Percentiles rank a stretch among this genome's conserved stretches.
These are phyloP conservation scores for Ganoderma lucidum DNA, from an alignment of 1,284 basidiomycete genomes.

Conservation along the genomic window DNA sequence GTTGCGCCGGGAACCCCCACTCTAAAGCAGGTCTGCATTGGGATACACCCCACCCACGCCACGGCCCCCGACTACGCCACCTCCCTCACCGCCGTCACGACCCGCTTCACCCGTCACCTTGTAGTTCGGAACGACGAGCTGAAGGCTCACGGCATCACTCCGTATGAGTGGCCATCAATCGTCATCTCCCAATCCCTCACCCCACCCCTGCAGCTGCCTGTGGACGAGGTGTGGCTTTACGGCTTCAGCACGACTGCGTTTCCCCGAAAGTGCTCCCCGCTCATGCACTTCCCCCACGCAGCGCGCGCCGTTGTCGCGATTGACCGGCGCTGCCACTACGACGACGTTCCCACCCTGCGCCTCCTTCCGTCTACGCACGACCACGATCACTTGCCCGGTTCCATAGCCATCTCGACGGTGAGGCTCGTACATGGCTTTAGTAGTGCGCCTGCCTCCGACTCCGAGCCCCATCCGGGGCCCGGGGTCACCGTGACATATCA, in stretches of 20 bases:
- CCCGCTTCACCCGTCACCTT: not conserved
- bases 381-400: too few relatives aligned
- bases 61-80: not conserved
- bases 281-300: not conserved
- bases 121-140: too few relatives aligned
- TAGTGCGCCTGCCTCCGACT: not conserved
- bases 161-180: not conserved
- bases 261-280: not conserved
- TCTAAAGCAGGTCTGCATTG: not conserved
- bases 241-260: not conserved
- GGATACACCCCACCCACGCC: not conserved
- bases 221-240: conserved; percentile 11
- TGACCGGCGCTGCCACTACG: not conserved
- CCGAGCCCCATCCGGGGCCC: too few relatives aligned
- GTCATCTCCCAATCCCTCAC: not conserved
- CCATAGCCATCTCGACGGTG: not conserved
- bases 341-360: not conserved
- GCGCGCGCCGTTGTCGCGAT: not conserved
- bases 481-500: too few relatives aligned
- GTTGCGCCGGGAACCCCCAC: not conserved
- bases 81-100: conserved; percentile 6
- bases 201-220: not conserved
- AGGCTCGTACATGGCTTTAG: conserved; percentile 2
- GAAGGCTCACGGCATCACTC: too few relatives aligned
- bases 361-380: not conserved